phyloP scores from a whole-genome alignment of 164 flowering plant species.

The Cinnamomum micranthum region DNA sequence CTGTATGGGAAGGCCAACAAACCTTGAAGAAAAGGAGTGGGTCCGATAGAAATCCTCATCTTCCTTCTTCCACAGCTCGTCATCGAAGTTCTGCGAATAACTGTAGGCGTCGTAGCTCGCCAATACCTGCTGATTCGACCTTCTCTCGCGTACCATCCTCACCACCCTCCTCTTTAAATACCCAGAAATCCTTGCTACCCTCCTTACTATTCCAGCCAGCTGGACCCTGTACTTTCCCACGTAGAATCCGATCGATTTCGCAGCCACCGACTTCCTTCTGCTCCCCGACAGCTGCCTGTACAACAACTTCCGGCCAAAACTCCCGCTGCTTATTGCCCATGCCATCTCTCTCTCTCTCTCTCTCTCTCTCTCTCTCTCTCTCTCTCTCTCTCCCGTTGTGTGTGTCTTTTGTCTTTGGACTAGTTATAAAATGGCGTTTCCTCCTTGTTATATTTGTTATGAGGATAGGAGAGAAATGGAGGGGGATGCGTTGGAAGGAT shows the following conservation, averaged over 20 bases:
- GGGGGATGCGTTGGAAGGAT: not conserved
- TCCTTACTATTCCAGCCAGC: not conserved
- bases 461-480: not conserved
- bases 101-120: constrained; percentile 9
- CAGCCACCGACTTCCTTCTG: constrained; percentile 1
- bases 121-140: not conserved
- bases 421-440: not conserved
- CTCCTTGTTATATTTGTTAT: not conserved
- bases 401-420: too few relatives aligned
- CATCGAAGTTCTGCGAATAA: constrained; percentile 17
- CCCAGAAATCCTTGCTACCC: constrained; percentile 7
- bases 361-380: too few relatives aligned
- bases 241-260: not conserved
- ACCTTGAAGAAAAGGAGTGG: constrained; percentile 11
- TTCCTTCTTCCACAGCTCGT: constrained; percentile 11
- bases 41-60: constrained; percentile 11
- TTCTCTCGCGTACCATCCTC: not conserved
- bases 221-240: not conserved
- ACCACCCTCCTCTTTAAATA: constrained; percentile 4
- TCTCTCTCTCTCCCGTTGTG: not conserved
- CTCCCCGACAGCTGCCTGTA: not conserved
- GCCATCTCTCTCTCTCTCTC: not conserved
- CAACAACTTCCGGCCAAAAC: not conserved
- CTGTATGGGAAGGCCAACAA: not conserved
- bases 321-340: not conserved